Evolutionary conservation across 1,139 yeast species (phyloP).

Genomic region (Arxiozyma bovina): DNA sequence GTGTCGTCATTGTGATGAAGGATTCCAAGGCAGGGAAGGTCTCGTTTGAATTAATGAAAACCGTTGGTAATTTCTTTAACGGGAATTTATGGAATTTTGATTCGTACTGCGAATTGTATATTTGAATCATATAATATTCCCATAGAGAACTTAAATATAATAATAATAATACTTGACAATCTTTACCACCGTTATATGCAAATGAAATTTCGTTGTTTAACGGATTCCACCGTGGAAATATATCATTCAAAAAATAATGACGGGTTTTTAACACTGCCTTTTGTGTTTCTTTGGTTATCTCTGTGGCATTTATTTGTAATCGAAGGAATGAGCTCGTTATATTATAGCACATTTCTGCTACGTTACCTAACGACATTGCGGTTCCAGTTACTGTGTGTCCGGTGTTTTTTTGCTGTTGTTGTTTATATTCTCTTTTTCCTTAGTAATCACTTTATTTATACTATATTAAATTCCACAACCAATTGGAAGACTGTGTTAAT

Average conservation of each 20-base stretch:
- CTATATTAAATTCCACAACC: too few species aligned
- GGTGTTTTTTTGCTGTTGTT: neutral
- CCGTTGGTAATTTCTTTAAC: constrained; percentile 22
- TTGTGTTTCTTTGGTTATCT: constrained; percentile 25
- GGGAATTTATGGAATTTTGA: constrained; percentile 23
- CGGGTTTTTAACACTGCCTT: constrained; percentile 22
- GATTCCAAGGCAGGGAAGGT: constrained; percentile 24
- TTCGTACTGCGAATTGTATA: constrained; percentile 17
- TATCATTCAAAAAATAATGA: constrained; percentile 18
- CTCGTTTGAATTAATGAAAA: constrained; percentile 26
- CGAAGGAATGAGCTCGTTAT: constrained; percentile 23
- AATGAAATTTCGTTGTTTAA: constrained; percentile 27
- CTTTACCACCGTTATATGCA: constrained; percentile 33
- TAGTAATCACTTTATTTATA: too few species aligned
- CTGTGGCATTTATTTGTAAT: constrained; percentile 5
- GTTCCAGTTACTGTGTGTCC: neutral
- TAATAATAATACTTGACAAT: constrained; percentile 30
- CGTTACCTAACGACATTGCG: constrained; percentile 14
- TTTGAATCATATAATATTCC: constrained; percentile 21
- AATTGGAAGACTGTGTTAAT: neutral
- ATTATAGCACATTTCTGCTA: constrained; percentile 23
- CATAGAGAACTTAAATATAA: constrained; percentile 29
- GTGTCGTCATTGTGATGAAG: constrained; percentile 21
- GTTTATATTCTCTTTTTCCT: too few species aligned
- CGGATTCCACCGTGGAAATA: constrained; percentile 28